Conservation (phyloP, 106 monocot species). For the Acorus gramineus region DNA sequence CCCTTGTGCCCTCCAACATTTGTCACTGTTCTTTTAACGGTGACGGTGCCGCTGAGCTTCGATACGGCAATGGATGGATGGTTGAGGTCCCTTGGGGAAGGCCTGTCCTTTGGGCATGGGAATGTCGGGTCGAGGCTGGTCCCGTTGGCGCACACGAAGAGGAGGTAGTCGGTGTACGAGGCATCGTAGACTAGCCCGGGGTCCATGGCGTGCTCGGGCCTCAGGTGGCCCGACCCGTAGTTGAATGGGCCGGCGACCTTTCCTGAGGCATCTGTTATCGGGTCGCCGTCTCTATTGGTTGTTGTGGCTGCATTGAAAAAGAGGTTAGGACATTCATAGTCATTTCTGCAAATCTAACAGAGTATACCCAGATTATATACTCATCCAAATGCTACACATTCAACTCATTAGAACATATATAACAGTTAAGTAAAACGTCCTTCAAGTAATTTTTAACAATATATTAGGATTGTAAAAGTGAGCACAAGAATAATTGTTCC, state of each 20-base stretch:
- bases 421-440: too few species aligned
- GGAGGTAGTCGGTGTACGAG: conserved; percentile 53
- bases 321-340: not conserved
- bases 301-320: conserved; percentile 24
- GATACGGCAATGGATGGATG: conserved; percentile 56
- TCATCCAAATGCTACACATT: too few species aligned
- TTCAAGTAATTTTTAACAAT: too few species aligned
- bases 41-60: conserved; percentile 24
- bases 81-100: conserved; percentile 42
- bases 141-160: conserved; percentile 54
- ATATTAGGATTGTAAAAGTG: too few species aligned
- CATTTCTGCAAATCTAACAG: too few species aligned
- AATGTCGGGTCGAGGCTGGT: conserved; percentile 39
- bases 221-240: conserved; percentile 55
- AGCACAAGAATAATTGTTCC: too few species aligned
- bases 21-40: conserved; percentile 46
- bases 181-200: conserved; percentile 78
- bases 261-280: conserved; percentile 27
- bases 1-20: conserved; percentile 41
- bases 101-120: conserved; percentile 38
- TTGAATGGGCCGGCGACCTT: conserved; percentile 47
- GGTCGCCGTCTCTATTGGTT: conserved; percentile 22
- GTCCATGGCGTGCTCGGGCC: conserved; percentile 41
- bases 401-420: too few species aligned
- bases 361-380: too few species aligned